These are phyloP conservation scores for Vitis riparia DNA, from an alignment of 164 flowering plant genomes.

Conservation along the genomic window DNA sequence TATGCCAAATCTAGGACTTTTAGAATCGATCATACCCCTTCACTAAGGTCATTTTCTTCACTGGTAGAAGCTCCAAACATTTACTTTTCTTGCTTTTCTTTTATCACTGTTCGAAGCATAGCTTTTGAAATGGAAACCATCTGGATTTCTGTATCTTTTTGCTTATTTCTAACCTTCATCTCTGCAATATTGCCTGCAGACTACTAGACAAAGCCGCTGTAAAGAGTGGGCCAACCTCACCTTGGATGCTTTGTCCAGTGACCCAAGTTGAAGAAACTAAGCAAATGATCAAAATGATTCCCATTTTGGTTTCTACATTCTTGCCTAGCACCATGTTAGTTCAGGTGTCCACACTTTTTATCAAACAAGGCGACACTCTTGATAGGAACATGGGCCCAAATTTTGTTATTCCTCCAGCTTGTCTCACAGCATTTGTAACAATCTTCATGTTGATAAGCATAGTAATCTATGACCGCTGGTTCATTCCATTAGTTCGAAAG, in stretches of 20 bases:
- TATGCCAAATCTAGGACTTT: conserved; percentile 26
- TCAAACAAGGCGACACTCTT: conserved; percentile 61
- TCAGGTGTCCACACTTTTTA: conserved; percentile 47
- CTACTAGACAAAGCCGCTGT: conserved; percentile 64
- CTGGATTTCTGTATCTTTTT: too few relatives aligned
- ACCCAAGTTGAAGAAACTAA: conserved; percentile 70
- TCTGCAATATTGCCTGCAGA: conserved; percentile 26
- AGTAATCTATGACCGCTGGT: conserved; percentile 50
- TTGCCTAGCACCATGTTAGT: conserved; percentile 46
- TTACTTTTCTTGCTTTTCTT: too few relatives aligned
- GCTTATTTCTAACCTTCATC: too few relatives aligned
- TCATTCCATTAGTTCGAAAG: conserved; percentile 35
- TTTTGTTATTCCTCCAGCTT: conserved; percentile 64
- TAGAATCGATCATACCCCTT: conserved; percentile 44
- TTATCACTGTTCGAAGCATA: too few relatives aligned
- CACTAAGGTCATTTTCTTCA: conserved; percentile 40
- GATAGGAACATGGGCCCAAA: conserved; percentile 48
- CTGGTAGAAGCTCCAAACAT: neutral
- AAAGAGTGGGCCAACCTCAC: conserved; percentile 22
- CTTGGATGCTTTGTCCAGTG: conserved; percentile 57
- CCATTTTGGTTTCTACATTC: conserved; percentile 34
- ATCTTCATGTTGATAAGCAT: conserved; percentile 52
- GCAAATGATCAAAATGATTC: conserved; percentile 64
- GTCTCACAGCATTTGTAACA: conserved; percentile 49
- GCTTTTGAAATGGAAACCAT: too few relatives aligned